Evolutionary conservation across 2,329 filamentous ascomycete species (phyloP), one percentile per base, ranked within the genome.

Genomic region (Verticillium longisporum): DNA sequence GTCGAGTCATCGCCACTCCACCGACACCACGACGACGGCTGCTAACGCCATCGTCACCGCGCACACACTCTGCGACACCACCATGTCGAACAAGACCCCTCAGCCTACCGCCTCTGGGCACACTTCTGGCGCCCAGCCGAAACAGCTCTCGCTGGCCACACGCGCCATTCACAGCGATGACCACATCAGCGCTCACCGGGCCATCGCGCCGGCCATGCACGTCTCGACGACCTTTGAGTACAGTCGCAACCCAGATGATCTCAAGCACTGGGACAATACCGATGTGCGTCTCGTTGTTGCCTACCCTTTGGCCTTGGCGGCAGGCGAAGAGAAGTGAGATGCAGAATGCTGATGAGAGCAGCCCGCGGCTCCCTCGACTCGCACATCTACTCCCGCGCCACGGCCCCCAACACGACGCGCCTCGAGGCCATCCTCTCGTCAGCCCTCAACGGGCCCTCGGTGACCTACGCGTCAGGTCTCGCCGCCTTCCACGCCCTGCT

Each of bases 201-300:
- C 95, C 71, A 89, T 98, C 60, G 92, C 94, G 13, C 94, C 95
- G 62, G 87, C 94, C 4, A 81, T 98, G 70, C 94, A 98, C 73
- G 86, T 96, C 65, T 92, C 92, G 64, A 97, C 94, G 13, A 98
- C 92, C 15, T 98, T 92, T 75, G 87, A 91, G 67, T 98, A 97
- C 74, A 79, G 82, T 33, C 75, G 80, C 59, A 83, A 97, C 71
- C 90, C 92, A 1, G 82, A 87, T 6, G 73, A 85, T 33, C 83
- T 97, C 55, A 75, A 63, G 72, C 62, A 71, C 31, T 80, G 77
- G 77, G 71, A 72, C 15, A 84, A 89, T 62, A 67, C 74, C 33
- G 83, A 85, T 70, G 87, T 89, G 75, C 75, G 82, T 71, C 36
- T 60, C 26, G 26, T 26, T 26, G 3, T 26, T 26, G 3, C 26